Base-by-base conservation (phyloP, 2,329 filamentous ascomycete species). In the Fusarium sp. region DNA sequence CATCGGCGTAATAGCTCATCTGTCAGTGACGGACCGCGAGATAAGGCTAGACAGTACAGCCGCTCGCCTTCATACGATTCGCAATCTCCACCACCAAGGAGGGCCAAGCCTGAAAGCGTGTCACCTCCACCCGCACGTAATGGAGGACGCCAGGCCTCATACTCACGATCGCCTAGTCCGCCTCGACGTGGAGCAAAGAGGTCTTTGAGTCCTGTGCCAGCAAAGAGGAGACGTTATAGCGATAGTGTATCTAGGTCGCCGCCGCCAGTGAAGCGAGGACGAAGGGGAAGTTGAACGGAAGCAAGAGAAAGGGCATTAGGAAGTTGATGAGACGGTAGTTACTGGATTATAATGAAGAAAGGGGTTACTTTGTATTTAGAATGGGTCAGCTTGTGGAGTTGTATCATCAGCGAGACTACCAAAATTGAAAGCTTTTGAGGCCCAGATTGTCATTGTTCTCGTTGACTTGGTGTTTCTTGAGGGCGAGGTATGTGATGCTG, bases 1-100 rank as follows among this genome's bases (percentile, higher is more conserved):
- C 40, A 71, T 33, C 63, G 74, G 24, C 74, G 78, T 34, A 79
- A 78, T 61, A 80, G 77, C 70, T 80, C 79, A 3, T 80, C 79
- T 1, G 68, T 75, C 22, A 78, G 78, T 58, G 73, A 71, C 31
- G 74, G 63, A 15, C 76, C 74, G 5, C 69, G 74, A 18, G 74
- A 72, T 58, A 72, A 69, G 42, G 44, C 58, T 24, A 69, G 55
- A 46, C 69, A 67, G 24, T 64, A 74, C 34, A 76, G 71, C 22
- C 76, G 76, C 17, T 79, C 78, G 5, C 74, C 76, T 18, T 79
- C 78, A 18, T 75, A 76, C n/a, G 70, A 74, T 49, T 78, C 77
- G 17, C 67, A 69, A 38, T 78, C 74, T 17, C 76, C 75, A 8
- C 72, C 75, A 20, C 74, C 70, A 31, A 69, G 62, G 22, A 68